Base-by-base conservation (phyloP, 2,329 filamentous ascomycete species). In the Fusarium musae region DNA sequence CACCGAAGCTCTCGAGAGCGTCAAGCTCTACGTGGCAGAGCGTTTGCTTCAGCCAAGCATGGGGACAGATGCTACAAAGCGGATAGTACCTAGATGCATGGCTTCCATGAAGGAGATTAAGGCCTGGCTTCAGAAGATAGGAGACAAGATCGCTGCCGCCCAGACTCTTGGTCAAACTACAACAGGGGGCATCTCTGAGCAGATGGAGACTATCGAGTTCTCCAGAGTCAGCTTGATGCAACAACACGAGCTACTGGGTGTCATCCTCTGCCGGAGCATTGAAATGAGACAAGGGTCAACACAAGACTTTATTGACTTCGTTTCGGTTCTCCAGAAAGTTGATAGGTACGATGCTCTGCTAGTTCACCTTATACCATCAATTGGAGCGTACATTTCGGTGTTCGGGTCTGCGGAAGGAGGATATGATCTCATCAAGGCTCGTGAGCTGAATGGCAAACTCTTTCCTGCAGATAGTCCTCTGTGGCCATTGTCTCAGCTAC, bases 211-310 rank as follows among this genome's bases (percentile, higher is more conserved):
- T 7, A 88, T 97, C 70, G 92, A 95, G 75, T 93, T 93, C 77
- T 93, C 97, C 77, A 90, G 92, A 49, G 85, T 90, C 74, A 97
- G 94, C 78, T 87, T 99, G 58, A 90, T 92, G 28, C 92, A 94
- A 78, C 96, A 99, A 81, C 97, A 99, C 79, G 96, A 99, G 80
- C 90, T 93, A 21, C 85, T 99, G 21, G 92, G 92, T 17, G 88
- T 94, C n/a, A 93, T 97, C 59, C 84, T 97, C 58, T 91, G 91
- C 69, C 91, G 93, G 69, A 89, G 96, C 61, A 89, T 97, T 69
- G 94, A 95, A 77, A 92, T 90, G 73, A 90, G 91, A 60, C 92
- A 93, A 75, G 92, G 91, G 5, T 89, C 88, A 49, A 83, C 89
- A 9, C 86, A 90, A 40, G 94, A 98, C 79, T 95, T 97, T 76